Conservation (phyloP, 2,329 filamentous ascomycete species). For the Fusarium sp. region DNA sequence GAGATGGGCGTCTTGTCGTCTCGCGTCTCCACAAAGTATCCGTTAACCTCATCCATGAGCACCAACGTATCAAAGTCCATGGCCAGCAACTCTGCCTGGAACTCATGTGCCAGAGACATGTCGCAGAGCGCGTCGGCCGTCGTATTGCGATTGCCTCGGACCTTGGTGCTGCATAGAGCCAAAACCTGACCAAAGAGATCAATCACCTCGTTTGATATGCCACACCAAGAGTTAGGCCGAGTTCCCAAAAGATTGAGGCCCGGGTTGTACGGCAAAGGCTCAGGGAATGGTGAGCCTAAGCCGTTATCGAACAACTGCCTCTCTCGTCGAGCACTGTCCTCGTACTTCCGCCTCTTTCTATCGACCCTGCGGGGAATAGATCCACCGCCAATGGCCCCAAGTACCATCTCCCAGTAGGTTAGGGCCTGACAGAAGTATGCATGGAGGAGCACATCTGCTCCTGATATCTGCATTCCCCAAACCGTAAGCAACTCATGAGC, state of each 20-base stretch:
- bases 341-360: neutral
- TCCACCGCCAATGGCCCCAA: neutral
- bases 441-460: neutral
- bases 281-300: neutral
- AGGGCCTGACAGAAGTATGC: neutral
- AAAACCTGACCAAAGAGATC: neutral
- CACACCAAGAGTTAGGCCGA: neutral
- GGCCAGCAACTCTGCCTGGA: neutral
- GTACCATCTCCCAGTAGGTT: neutral
- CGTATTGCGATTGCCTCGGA: neutral
- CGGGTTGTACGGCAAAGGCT: neutral
- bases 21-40: neutral
- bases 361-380: neutral
- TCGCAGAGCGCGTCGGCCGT: neutral
- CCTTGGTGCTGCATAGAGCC: neutral
- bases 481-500: neutral
- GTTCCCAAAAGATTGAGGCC: neutral
- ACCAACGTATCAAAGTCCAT: neutral
- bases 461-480: neutral
- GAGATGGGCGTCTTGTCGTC: neutral
- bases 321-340: neutral
- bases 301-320: neutral
- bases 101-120: neutral
- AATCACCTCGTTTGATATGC: neutral
- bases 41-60: neutral